phyloP scores from a whole-genome alignment of 495 filamentous ascomycete genomes.

The Niebla homalea region DNA sequence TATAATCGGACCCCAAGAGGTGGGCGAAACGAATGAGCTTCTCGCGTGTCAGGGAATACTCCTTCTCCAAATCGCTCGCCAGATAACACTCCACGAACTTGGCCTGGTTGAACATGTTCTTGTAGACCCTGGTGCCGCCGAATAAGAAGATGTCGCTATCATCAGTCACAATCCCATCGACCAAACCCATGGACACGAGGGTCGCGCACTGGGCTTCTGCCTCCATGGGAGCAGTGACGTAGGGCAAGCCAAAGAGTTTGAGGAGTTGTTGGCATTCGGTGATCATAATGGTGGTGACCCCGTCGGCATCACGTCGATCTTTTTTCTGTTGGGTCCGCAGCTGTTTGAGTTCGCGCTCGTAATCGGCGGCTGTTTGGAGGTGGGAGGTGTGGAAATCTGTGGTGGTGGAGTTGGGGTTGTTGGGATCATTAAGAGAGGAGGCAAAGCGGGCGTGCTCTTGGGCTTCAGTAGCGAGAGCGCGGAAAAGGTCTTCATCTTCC shows the following conservation, averaged over 20 bases:
- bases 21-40: slow-evolving; percentile 83
- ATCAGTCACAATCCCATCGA: slow-evolving; percentile 97
- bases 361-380: slow-evolving; percentile 54
- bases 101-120: slow-evolving; percentile 98
- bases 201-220: slow-evolving; percentile 96
- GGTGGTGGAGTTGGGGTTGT: no score
- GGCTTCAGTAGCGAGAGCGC: slow-evolving; percentile 71
- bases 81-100: slow-evolving; percentile 97
- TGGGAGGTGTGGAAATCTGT: slow-evolving; percentile 28
- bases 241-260: slow-evolving; percentile 80
- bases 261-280: slow-evolving; percentile 88
- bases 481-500: slow-evolving; percentile 79
- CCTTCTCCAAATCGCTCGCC: slow-evolving; percentile 71
- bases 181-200: slow-evolving; percentile 68
- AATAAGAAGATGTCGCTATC: slow-evolving; percentile 97
- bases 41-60: slow-evolving; percentile 67
- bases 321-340: slow-evolving; percentile 90
- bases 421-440: slow-evolving; percentile 55
- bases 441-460: slow-evolving; percentile 91
- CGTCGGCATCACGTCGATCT: slow-evolving; percentile 87
- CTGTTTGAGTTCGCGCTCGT: slow-evolving; percentile 74
- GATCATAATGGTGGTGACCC: slow-evolving; percentile 89
- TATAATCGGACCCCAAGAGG: slow-evolving; percentile 85
- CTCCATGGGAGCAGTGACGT: slow-evolving; percentile 97
- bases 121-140: slow-evolving; percentile 89